Evolutionary conservation across 2,329 filamentous ascomycete genomes (phyloP), one percentile per base, ranked within the genome.

Genomic region (Orbilia quercus): DNA sequence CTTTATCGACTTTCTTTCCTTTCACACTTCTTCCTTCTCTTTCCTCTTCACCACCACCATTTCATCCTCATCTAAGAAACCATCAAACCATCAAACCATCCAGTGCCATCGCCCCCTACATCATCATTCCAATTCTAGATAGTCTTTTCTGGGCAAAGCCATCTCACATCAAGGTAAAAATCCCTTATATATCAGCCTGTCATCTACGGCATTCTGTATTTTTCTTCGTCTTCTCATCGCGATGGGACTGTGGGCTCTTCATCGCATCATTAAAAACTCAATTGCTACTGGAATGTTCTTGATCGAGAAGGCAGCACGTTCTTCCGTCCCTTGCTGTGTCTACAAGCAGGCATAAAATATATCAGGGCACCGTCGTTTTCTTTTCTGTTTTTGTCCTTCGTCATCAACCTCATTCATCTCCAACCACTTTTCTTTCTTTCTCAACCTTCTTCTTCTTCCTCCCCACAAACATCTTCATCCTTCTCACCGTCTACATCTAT

Each of bases 121-220:
- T 20, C 53, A 11, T 18, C 31, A 31, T n/a, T 54, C 23, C 18
- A 36, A 40, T 45, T 25, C 4, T 12, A 36, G 59, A 28, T 31
- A 42, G 42, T 23, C 22, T 58, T 54, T 57, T 40, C 31, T 42
- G 18, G 51, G 7, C 53, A 53, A 23, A 28, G 54, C 40, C 34
- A 45, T 54, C 51, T 28, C 23, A 36, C 14, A 16, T 36, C 20
- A 20, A 59, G 59, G 67, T 65, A 65, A n/a, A n/a, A n/a, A 59
- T 72, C 67, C 67, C 65, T 65, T 58, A 65, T 72, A 65, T 64
- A 51, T 42, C 31, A 59, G 34, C 53, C 66, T 36, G 51, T 50
- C n/a, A n/a, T n/a, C 51, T 60, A 53, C 53, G 59, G 67, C 31
- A 40, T 25, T 62, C 9, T 22, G n/a, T 7, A 64, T 59, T 58